Percentiles rank a stretch among this genome's conserved stretches.
Evolutionary conservation across 805 yeast species (phyloP).

Genomic region (Saccharomycopsis fibuligera): DNA sequence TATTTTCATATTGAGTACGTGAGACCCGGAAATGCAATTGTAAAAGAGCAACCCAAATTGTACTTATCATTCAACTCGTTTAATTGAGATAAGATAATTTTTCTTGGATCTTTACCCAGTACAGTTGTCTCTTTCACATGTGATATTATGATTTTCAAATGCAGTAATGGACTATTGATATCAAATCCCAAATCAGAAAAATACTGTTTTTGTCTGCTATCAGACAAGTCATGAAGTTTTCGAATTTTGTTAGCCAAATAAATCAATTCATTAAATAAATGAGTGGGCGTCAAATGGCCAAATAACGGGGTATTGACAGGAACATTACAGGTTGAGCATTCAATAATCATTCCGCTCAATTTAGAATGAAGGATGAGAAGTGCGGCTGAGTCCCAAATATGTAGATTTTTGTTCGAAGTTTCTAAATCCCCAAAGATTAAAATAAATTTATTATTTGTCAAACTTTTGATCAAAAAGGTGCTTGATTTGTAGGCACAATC

Average conservation of each 20-base stretch:
- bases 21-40: slow-evolving; percentile 52
- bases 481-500: slow-evolving; percentile 36
- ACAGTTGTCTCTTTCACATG: slow-evolving; percentile 44
- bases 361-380: slow-evolving; percentile 34
- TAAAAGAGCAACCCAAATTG: slow-evolving; percentile 40
- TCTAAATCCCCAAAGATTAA: slow-evolving; percentile 84
- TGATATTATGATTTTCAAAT: slow-evolving; percentile 34
- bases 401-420: slow-evolving; percentile 42
- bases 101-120: slow-evolving; percentile 47
- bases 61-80: slow-evolving; percentile 31
- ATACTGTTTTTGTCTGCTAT: not conserved
- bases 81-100: slow-evolving; percentile 43
- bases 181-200: not conserved
- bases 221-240: not conserved
- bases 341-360: slow-evolving; percentile 59
- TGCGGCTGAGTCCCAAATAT: slow-evolving; percentile 55
- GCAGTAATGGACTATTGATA: slow-evolving; percentile 20
- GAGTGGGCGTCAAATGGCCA: slow-evolving; percentile 75
- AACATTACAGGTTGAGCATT: slow-evolving; percentile 59
- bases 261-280: slow-evolving; percentile 51
- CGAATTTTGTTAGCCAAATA: slow-evolving; percentile 23
- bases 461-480: slow-evolving; percentile 50
- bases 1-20: slow-evolving; percentile 29
- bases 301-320: slow-evolving; percentile 46
- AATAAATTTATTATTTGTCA: slow-evolving; percentile 31